These are phyloP conservation scores for Penicillium angulare DNA, from an alignment of 495 filamentous ascomycete species.

Conservation along the genomic window DNA sequence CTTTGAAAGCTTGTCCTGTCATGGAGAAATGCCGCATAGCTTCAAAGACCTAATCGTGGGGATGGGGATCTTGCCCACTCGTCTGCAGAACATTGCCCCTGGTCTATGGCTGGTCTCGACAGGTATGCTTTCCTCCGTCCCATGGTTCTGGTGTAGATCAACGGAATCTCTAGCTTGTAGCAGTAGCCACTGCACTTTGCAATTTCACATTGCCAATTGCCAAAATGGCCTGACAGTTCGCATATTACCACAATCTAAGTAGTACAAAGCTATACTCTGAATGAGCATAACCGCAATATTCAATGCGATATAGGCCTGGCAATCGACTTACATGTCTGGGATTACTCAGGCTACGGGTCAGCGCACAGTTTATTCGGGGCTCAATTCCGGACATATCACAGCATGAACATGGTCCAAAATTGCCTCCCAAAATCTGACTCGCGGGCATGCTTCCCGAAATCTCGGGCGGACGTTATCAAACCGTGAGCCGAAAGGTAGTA, in stretches of 20 bases:
- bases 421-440: slow-evolving; percentile 12
- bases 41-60: no score
- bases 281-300: no score
- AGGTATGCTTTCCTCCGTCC: not conserved
- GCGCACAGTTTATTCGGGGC: not conserved
- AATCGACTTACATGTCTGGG: no score
- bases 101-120: slow-evolving; percentile 11
- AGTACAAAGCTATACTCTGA: no score
- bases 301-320: no score
- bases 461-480: not conserved
- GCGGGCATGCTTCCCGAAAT: slow-evolving; percentile 20
- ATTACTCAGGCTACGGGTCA: no score
- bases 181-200: no score
- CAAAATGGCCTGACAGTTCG: no score
- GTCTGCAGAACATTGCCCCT: not conserved
- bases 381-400: slow-evolving; percentile 11
- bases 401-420: not conserved
- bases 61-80: not conserved
- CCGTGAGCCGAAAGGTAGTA: not conserved
- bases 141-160: slow-evolving; percentile 2
- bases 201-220: no score
- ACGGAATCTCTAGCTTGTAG: not conserved
- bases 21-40: no score
- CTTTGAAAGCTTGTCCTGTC: no score
- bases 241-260: no score